Base-by-base conservation (phyloP, 768 basidiomycete genomes). In the Calocybe gangraenosa region DNA sequence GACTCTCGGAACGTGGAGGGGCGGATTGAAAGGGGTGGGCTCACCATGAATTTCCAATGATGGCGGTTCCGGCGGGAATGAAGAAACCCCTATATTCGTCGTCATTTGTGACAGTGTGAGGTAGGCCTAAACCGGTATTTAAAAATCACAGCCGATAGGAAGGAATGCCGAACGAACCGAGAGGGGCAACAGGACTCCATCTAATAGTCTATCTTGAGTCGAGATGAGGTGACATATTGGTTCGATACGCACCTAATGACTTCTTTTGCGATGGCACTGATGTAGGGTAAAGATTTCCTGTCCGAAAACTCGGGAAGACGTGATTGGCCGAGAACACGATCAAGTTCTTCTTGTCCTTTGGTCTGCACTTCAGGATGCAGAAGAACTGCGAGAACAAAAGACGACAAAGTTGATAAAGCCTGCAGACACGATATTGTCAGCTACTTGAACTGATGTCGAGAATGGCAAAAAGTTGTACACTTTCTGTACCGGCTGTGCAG, bases 31-130 rank as follows among this genome's bases (percentile, higher is more conserved):
- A 10, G 28, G 15, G 2, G 18, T 21, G 6, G n/a, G 17, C 49
- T 23, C 38, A 72, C 70, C 71, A 75, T 9, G 66, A 67, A 49
- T 73, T 75, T 4, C 66, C 69, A 9, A 73, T 56, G 32, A 73
- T 56, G 18, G 68, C 62, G 9, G 70, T 68, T 18, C 76, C 74
- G 36, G 69, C 67, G 3, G 76, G 70, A 37, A 76, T 74, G 19
- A 64, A 52, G 40, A 65, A 69, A 6, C 72, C 69, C 7, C 66
- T 59, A 49, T 74, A 75, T 31, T 69, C 60, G 43, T 72, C 75
- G 23, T 73, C 63, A 10, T 66, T 53, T 2, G 68, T 67, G 7
- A 58, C 62, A 54, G 65, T 66, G 38, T 74, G 72, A 5, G 65
- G 65, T 33, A 67, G 52, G 25, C 65, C 65, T 64, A 28, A 37